Evolutionary conservation across 805 yeast species (phyloP).

Genomic region (Saturnispora diversa): DNA sequence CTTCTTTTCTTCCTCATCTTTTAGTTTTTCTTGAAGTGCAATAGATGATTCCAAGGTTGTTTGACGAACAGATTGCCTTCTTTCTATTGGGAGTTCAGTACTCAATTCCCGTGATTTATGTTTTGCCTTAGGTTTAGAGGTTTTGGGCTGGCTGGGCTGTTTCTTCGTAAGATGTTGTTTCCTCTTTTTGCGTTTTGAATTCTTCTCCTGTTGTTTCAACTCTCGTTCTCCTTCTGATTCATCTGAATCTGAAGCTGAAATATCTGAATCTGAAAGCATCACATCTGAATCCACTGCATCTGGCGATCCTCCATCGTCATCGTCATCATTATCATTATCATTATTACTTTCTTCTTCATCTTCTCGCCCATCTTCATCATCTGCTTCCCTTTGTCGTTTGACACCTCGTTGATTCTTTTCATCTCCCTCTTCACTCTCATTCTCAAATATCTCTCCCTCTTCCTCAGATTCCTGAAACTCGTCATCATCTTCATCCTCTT

Average conservation of each 20-base stretch:
- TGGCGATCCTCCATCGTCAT: slow-evolving; percentile 22
- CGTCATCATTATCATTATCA: slow-evolving; percentile 24
- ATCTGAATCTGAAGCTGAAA: slow-evolving; percentile 43
- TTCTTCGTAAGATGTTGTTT: slow-evolving; percentile 35
- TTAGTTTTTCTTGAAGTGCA: slow-evolving; percentile 64
- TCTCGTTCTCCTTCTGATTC: slow-evolving; percentile 45
- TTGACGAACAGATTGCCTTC: slow-evolving; percentile 71
- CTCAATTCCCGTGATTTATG: not conserved
- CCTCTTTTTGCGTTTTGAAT: slow-evolving; percentile 34
- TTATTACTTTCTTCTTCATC: slow-evolving; percentile 21
- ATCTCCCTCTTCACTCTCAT: slow-evolving; percentile 26
- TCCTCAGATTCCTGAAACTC: slow-evolving; percentile 34
- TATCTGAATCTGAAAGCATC: slow-evolving; percentile 48
- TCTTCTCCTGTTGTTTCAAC: slow-evolving; percentile 27
- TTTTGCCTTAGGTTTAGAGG: slow-evolving; percentile 2
- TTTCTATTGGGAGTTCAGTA: slow-evolving; percentile 21
- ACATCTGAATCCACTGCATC: slow-evolving; percentile 34
- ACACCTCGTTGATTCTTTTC: slow-evolving; percentile 29
- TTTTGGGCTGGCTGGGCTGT: slow-evolving; percentile 4
- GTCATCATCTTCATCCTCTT: slow-evolving; percentile 51
- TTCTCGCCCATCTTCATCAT: slow-evolving; percentile 12
- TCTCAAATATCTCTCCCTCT: slow-evolving; percentile 24
- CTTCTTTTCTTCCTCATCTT: slow-evolving; percentile 57
- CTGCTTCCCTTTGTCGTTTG: slow-evolving; percentile 26
- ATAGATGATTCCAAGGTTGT: slow-evolving; percentile 72